Evolutionary conservation across 2,329 filamentous ascomycete species (phyloP).

Genomic region (Sporothrix protearum): DNA sequence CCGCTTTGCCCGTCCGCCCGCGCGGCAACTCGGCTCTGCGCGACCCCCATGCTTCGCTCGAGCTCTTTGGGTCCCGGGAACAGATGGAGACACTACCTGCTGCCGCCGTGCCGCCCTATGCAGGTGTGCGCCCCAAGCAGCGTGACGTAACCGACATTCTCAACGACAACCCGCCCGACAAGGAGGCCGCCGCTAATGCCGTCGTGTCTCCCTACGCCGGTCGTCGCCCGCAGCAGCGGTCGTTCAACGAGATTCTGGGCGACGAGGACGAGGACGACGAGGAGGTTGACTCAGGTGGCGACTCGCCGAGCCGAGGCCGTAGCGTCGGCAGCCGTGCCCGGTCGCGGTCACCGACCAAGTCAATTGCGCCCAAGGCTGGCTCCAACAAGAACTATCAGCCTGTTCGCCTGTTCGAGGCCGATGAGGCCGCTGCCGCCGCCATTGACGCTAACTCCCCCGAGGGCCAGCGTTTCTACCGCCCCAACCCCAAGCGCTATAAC

Average conservation of each 20-base stretch:
- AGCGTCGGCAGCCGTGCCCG: conserved; percentile 42
- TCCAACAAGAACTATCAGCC: conserved; percentile 60
- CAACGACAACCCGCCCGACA: conserved; percentile 47
- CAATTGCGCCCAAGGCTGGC: conserved; percentile 50
- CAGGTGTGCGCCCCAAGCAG: conserved; percentile 57
- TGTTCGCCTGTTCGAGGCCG: conserved; percentile 58
- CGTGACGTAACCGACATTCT: conserved; percentile 72
- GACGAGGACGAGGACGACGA: conserved; percentile 42
- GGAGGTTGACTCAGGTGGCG: conserved; percentile 15
- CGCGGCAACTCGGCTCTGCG: conserved; percentile 53
- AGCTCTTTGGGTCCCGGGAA: conserved; percentile 67
- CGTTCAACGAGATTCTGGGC: conserved; percentile 66
- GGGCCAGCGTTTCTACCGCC: conserved; percentile 51
- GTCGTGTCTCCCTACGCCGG: conserved; percentile 48
- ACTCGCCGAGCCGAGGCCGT: conserved; percentile 11
- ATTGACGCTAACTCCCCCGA: conserved; percentile 39
- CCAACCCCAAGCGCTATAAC: conserved; percentile 73
- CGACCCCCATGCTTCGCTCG: conserved; percentile 67
- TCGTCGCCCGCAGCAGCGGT: conserved; percentile 59
- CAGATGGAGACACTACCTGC: conserved; percentile 44
- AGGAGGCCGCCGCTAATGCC: conserved; percentile 36
- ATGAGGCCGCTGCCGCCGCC: conserved; percentile 34
- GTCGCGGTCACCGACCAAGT: conserved; percentile 42
- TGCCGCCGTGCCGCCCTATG: conserved; percentile 59
- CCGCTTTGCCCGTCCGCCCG: conserved; percentile 43